Evolutionary conservation across 2,329 filamentous ascomycete species (phyloP), one percentile per base, ranked within the genome.

Genomic region (Metarhizium humberi): DNA sequence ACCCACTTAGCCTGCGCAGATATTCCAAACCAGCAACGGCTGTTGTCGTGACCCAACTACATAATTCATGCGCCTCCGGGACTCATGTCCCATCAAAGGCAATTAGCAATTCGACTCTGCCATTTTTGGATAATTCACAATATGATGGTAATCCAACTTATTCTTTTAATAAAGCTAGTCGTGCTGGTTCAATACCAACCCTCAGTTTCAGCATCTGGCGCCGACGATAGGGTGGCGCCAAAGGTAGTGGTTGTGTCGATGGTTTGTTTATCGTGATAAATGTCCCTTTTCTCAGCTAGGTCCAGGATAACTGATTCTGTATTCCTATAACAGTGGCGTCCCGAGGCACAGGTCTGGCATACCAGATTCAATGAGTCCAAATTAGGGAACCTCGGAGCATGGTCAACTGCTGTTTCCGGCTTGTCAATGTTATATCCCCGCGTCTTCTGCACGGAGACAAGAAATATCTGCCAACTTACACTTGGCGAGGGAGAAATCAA

Each of bases 401-500:
- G 75, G 43, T 82, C 82, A 58, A 73, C 87, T 61, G 76, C 80
- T 3, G 66, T 84, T 1, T 78, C 82, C 0, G 85, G 85, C 1
- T 73, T 87, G 11, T 87, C 84, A 0, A 82, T 85, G 63, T 68
- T 86, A 2, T 88, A 79, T 64, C 85, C 85, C 0, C 70, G 79
- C 18, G 78, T 84, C 0, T 81, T 85, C 66, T 92, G 87, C 68
- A 84, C 81, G 0, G 69, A 71, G 11, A 71, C 83, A 60, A 74
- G 78, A 34, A 73, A 77, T 3, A 72, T 91, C 50, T 91, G 88
- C 69, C 86, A 90, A 64, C 62, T 89, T 49, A 82, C 82, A 8
- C 81, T 83, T 2, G 86, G 86, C 55, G 84, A 86, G 67, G 76
- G 78, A 10, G 86, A 90, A 69, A 88, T 91, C 73, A 92, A 91